Evolutionary conservation across 108 stramenopile genomes (phyloP).

Genomic region (Skeletonema potamos): DNA sequence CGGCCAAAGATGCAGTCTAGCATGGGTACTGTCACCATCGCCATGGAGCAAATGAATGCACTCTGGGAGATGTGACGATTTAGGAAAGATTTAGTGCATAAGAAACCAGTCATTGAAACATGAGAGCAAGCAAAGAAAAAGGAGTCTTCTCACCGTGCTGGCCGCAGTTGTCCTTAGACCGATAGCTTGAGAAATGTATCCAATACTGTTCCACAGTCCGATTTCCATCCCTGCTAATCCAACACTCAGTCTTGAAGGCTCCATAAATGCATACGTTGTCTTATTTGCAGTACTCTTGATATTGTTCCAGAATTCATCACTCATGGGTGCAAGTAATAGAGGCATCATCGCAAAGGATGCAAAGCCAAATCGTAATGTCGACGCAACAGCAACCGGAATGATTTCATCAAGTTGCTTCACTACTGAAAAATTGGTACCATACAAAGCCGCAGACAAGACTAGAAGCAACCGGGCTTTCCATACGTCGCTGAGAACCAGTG

Average conservation of each 20-base stretch:
- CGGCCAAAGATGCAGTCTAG: conserved; percentile 77
- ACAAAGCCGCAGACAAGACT: conserved; percentile 64
- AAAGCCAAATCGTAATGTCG: conserved; percentile 73
- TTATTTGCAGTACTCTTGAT: background rate
- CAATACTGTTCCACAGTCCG: conserved; percentile 79
- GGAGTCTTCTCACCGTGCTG: conserved; percentile 40
- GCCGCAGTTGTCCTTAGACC: conserved; percentile 83
- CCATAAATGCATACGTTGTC: conserved; percentile 9
- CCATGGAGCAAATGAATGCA: conserved; percentile 91
- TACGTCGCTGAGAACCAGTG: conserved; percentile 13
- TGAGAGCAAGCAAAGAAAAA: background rate
- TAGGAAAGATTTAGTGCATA: background rate
- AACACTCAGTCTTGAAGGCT: conserved; percentile 35
- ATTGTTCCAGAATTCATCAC: conserved; percentile 10
- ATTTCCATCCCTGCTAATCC: conserved; percentile 82
- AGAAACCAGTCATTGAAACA: background rate
- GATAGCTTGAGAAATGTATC: conserved; percentile 89
- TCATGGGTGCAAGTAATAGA: conserved; percentile 52
- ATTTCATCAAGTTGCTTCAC: conserved; percentile 72
- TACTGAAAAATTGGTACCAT: conserved; percentile 85
- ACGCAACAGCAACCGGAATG: conserved; percentile 58
- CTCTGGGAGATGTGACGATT: conserved; percentile 15
- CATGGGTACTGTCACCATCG: conserved; percentile 89
- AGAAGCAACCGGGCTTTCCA: conserved; percentile 61
- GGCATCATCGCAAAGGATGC: conserved; percentile 71